These are phyloP conservation scores for Nemania sp. DNA, from an alignment of 2,329 filamentous ascomycete species.

Conservation along the genomic window DNA sequence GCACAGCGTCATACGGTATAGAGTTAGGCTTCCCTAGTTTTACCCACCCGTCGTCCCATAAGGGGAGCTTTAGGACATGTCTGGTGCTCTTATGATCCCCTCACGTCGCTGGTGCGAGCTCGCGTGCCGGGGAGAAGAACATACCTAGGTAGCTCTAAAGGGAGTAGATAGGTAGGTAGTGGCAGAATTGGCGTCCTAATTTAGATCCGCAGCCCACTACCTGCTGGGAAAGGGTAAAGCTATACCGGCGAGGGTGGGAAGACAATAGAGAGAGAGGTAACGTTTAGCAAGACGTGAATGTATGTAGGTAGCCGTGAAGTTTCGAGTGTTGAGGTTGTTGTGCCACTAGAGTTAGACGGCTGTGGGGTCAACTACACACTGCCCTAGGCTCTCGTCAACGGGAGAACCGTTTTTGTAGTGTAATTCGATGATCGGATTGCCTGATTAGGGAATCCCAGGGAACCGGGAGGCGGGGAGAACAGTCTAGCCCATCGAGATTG, in stretches of 20 bases:
- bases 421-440: conserved; percentile 41
- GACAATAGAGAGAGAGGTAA: conserved; percentile 3
- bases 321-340: conserved; percentile 20
- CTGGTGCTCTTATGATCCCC: conserved; percentile 11
- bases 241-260: conserved; percentile 14
- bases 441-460: conserved; percentile 40
- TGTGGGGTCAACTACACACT: conserved; percentile 25
- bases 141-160: not conserved
- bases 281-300: conserved; percentile 14
- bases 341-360: not conserved
- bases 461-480: conserved; percentile 31
- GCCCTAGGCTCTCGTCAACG: not conserved
- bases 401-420: conserved; percentile 7
- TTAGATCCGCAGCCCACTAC: conserved; percentile 1
- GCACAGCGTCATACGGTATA: conserved; percentile 30
- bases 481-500: conserved; percentile 33
- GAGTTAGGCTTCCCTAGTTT: conserved; percentile 27
- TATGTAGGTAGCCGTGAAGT: conserved; percentile 26
- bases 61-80: conserved; percentile 11
- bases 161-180: conserved; percentile 2
- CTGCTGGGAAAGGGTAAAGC: conserved; percentile 15
- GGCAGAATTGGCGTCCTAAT: conserved; percentile 1
- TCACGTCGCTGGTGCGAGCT: conserved; percentile 14
- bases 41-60: conserved; percentile 26
- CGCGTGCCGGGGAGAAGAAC: conserved; percentile 5